Evolutionary conservation across 352 stramenopile genomes (phyloP).

Genomic region (Saprolegnia diclina): DNA sequence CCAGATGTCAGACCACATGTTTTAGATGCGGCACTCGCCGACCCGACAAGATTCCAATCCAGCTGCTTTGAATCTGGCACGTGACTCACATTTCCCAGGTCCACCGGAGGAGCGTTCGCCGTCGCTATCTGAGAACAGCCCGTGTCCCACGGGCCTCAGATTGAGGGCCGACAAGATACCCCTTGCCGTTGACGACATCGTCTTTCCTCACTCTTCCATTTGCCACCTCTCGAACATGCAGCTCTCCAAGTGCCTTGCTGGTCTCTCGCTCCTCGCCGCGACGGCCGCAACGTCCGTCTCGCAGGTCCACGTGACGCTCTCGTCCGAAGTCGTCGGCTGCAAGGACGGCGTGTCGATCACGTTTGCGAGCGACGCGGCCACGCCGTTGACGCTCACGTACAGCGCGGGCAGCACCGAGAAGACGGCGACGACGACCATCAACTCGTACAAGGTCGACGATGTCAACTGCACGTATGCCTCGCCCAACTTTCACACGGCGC

Average conservation of each 20-base stretch:
- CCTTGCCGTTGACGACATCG: too few relatives aligned
- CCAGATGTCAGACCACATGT: too few relatives aligned
- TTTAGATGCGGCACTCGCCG: too few relatives aligned
- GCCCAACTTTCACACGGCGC: slow-evolving; percentile 16
- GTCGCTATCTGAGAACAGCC: too few relatives aligned
- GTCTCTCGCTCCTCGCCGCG: slow-evolving; percentile 15
- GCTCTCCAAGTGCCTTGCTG: slow-evolving; percentile 10
- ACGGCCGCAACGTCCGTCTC: slow-evolving; percentile 31
- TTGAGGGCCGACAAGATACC: too few relatives aligned
- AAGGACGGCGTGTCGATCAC: slow-evolving; percentile 29
- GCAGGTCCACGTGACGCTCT: slow-evolving; percentile 45
- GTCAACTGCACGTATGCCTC: too few relatives aligned
- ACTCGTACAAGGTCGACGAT: slow-evolving; percentile 17
- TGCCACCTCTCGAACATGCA: neutral
- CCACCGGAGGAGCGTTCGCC: too few relatives aligned
- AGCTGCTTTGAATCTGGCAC: too few relatives aligned
- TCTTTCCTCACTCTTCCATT: too few relatives aligned
- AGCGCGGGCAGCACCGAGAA: neutral
- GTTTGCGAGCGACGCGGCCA: neutral
- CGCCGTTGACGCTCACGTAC: neutral
- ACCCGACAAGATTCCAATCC: too few relatives aligned
- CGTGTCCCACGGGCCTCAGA: too few relatives aligned
- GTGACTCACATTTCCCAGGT: too few relatives aligned
- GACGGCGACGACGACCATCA: neutral
- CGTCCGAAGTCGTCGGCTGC: slow-evolving; percentile 32